Conservation (phyloP, 352 stramenopile genomes). For the Globisporangium takayamanum region DNA sequence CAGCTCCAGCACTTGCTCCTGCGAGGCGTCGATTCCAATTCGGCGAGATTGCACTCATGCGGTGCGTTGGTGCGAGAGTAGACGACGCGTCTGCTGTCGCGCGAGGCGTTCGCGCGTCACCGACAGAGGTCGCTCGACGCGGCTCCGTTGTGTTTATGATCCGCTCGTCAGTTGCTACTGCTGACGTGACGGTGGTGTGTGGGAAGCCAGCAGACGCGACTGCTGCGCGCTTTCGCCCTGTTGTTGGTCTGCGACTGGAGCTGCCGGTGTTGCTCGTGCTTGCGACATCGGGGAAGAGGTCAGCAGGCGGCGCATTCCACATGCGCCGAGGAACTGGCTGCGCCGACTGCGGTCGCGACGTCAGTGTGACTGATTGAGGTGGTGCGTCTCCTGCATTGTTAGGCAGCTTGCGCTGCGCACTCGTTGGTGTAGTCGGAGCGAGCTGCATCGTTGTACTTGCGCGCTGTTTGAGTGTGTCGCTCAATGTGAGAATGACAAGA, state of each 20-base stretch:
- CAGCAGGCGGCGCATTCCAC: slow-evolving; percentile 22
- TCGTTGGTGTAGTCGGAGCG: background rate
- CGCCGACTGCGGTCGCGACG: background rate
- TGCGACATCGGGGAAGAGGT: slow-evolving; percentile 17
- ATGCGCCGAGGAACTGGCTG: background rate
- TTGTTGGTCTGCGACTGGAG: background rate
- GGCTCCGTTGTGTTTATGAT: background rate
- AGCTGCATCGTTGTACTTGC: slow-evolving; percentile 1
- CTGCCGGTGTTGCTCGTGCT: background rate
- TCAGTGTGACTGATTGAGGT: background rate
- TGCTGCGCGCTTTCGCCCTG: background rate
- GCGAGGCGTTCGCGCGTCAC: background rate
- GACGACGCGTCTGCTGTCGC: background rate
- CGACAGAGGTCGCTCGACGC: background rate
- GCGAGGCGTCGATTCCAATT: slow-evolving; percentile 2
- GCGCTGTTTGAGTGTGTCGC: background rate
- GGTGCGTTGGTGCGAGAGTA: background rate
- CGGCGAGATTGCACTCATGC: background rate
- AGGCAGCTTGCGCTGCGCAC: background rate
- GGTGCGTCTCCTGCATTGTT: too few relatives aligned
- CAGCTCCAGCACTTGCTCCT: background rate
- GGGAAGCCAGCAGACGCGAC: background rate
- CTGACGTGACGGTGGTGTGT: background rate
- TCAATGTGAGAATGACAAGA: background rate
- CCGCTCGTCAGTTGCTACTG: background rate